Evolutionary conservation across 805 yeast genomes (phyloP).

Genomic region (Ogataea salicorniae): DNA sequence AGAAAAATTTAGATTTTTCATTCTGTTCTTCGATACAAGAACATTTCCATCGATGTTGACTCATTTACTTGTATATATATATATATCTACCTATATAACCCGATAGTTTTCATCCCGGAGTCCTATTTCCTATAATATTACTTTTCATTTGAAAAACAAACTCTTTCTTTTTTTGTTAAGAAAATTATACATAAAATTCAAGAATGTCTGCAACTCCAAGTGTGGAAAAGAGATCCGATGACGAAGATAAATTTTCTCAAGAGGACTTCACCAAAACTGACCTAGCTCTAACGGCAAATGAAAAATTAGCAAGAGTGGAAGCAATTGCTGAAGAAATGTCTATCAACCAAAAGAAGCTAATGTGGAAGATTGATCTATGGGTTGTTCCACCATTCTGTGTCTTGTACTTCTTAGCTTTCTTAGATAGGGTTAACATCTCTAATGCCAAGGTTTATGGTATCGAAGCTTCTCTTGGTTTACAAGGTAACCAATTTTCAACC

Average conservation of each 20-base stretch:
- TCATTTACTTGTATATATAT: no score
- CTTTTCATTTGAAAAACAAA: no score
- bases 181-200: not conserved
- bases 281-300: constrained; percentile 17
- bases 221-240: constrained; percentile 13
- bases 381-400: constrained; percentile 75
- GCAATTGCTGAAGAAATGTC: constrained; percentile 40
- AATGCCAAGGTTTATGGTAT: constrained; percentile 76
- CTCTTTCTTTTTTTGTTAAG: no score
- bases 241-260: constrained; percentile 10
- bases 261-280: constrained; percentile 7
- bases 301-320: constrained; percentile 25
- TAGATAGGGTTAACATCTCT: constrained; percentile 79
- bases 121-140: no score
- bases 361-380: constrained; percentile 62
- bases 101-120: no score
- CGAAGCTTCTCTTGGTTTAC: constrained; percentile 46
- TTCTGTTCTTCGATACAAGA: no score
- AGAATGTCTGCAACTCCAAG: constrained; percentile 18
- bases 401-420: constrained; percentile 67
- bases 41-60: no score
- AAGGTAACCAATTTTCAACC: constrained; percentile 55
- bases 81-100: no score
- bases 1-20: no score
- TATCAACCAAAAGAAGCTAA: constrained; percentile 49